These are phyloP conservation scores for Hericium rajendrae DNA, from an alignment of 768 basidiomycete species.

Conservation along the genomic window DNA sequence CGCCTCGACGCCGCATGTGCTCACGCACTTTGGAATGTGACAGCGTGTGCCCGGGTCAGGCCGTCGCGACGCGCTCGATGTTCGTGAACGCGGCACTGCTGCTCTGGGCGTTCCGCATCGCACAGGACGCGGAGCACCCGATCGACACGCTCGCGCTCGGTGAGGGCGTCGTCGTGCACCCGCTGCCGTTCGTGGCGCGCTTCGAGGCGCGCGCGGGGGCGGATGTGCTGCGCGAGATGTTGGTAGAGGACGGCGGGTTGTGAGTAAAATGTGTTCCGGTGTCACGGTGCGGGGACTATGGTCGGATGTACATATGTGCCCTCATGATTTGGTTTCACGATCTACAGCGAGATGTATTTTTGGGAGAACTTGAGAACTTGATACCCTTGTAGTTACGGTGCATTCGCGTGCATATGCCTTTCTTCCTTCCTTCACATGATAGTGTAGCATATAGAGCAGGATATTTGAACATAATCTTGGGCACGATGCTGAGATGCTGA, in stretches of 20 bases:
- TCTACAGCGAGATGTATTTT: too few species aligned
- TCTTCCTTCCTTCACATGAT: too few species aligned
- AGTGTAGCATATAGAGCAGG: too few species aligned
- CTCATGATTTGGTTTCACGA: too few species aligned
- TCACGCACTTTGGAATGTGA: background rate
- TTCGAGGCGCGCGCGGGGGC: slow-evolving; percentile 23
- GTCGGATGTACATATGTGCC: too few species aligned
- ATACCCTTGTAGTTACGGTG: too few species aligned
- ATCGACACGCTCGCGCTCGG: slow-evolving; percentile 56
- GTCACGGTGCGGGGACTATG: too few species aligned
- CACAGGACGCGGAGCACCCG: slow-evolving; percentile 37
- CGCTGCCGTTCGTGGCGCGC: slow-evolving; percentile 46
- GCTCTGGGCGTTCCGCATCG: slow-evolving; percentile 56
- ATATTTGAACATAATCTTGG: too few species aligned
- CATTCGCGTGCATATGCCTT: too few species aligned
- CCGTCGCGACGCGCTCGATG: slow-evolving; percentile 26
- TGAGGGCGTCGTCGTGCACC: slow-evolving; percentile 55
- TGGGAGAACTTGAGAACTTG: too few species aligned
- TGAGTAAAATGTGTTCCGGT: background rate
- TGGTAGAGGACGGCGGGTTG: background rate
- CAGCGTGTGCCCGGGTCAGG: background rate
- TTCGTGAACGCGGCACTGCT: slow-evolving; percentile 57
- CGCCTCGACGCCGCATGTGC: background rate
- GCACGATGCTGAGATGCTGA: too few species aligned
- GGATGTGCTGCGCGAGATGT: background rate